These are phyloP conservation scores for Quercus wislizeni DNA, from an alignment of 306 rosid genomes.

Conservation along the genomic window DNA sequence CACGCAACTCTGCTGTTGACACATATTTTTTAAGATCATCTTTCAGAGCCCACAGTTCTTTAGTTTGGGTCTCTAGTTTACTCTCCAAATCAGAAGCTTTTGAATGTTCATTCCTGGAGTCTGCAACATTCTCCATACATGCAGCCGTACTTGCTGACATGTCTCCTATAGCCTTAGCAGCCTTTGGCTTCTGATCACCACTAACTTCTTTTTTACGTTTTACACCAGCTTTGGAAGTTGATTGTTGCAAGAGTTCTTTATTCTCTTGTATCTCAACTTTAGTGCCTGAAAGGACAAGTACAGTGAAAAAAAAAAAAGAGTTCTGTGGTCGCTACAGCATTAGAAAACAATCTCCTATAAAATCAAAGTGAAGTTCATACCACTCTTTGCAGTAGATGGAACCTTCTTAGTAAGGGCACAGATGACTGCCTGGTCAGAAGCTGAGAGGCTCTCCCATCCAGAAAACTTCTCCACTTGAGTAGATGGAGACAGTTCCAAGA, in stretches of 20 bases:
- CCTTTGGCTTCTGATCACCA: slow-evolving; percentile 57
- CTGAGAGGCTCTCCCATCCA: slow-evolving; percentile 78
- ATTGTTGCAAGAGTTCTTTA: slow-evolving; percentile 32
- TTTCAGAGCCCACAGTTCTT: slow-evolving; percentile 79
- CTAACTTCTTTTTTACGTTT: slow-evolving; percentile 62
- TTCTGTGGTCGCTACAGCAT: not conserved
- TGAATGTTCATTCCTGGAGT: slow-evolving; percentile 16
- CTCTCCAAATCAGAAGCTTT: slow-evolving; percentile 46
- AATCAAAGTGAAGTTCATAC: slow-evolving; percentile 35
- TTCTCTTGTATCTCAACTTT: slow-evolving; percentile 35
- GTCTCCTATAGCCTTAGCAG: slow-evolving; percentile 56
- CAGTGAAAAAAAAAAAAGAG: not conserved
- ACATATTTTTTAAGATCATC: slow-evolving; percentile 81
- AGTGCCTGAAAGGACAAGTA: slow-evolving; percentile 38
- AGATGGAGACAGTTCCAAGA: slow-evolving; percentile 64
- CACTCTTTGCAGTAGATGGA: slow-evolving; percentile 37
- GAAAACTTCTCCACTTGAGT: slow-evolving; percentile 64
- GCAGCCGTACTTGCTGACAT: slow-evolving; percentile 48
- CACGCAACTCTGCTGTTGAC: slow-evolving; percentile 69
- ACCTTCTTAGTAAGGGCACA: slow-evolving; percentile 44
- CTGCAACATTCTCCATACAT: slow-evolving; percentile 26
- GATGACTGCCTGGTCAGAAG: slow-evolving; percentile 73
- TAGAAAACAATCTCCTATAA: slow-evolving; percentile 19
- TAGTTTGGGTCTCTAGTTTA: slow-evolving; percentile 70
- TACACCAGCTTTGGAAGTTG: slow-evolving; percentile 52